These are phyloP conservation scores for Solidago caesia DNA, from an alignment of 129 eudicot genomes.

Conservation along the genomic window DNA sequence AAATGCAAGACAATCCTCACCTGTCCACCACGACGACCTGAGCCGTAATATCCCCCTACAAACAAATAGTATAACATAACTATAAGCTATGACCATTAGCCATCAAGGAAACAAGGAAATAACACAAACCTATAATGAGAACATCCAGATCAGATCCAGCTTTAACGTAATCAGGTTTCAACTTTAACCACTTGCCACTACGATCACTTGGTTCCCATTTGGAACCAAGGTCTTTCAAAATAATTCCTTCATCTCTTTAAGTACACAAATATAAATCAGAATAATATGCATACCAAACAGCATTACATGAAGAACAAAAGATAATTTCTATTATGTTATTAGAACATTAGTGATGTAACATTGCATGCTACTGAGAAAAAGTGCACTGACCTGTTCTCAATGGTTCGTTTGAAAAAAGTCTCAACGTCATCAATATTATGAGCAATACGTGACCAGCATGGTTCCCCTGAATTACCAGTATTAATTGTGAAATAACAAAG, in stretches of 20 bases:
- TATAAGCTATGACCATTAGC: constrained; percentile 12
- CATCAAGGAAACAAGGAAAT: constrained; percentile 7
- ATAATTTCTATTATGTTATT: background rate
- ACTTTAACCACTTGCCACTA: constrained; percentile 93
- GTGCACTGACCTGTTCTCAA: constrained; percentile 71
- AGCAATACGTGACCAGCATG: constrained; percentile 85
- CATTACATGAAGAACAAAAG: background rate
- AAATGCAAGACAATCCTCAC: constrained; percentile 33
- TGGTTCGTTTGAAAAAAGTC: constrained; percentile 76
- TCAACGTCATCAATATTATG: constrained; percentile 72
- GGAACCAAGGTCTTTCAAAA: constrained; percentile 81
- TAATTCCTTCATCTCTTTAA: constrained; percentile 88
- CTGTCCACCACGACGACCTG: constrained; percentile 99
- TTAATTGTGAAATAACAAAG: constrained; percentile 10
- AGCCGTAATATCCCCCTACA: constrained; percentile 98
- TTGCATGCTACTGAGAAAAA: constrained; percentile 9
- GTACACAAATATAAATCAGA: constrained; percentile 16
- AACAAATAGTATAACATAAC: constrained; percentile 6
- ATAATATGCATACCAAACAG: constrained; percentile 15
- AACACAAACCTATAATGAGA: constrained; percentile 68
- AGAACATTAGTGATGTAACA: background rate
- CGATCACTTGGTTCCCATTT: constrained; percentile 99
- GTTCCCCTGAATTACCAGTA: constrained; percentile 58
- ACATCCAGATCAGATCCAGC: constrained; percentile 98
- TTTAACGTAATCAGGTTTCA: constrained; percentile 87